phyloP scores from a whole-genome alignment of 345 rosid genomes.

The Capsella bursapastoris region DNA sequence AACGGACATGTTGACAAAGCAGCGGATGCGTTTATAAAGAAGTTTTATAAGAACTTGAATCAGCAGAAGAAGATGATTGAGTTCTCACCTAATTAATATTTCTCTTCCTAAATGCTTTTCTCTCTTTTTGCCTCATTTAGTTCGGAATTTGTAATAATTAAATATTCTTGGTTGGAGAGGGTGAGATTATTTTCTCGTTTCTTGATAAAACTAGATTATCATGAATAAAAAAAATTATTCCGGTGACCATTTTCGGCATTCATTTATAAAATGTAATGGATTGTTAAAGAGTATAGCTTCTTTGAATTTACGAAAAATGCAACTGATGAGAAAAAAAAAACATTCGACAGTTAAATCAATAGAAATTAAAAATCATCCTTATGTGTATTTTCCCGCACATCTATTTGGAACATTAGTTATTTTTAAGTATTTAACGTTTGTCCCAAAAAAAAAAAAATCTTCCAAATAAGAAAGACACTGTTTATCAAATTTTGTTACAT shows the following conservation, averaged over 20 bases:
- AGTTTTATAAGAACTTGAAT: slow-evolving; percentile 70
- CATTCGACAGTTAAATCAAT: too few relatives aligned
- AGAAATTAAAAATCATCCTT: too few relatives aligned
- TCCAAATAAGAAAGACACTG: too few relatives aligned
- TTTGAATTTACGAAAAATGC: too few relatives aligned
- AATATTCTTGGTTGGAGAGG: slow-evolving; percentile 12
- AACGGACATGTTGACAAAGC: slow-evolving; percentile 68
- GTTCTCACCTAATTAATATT: slow-evolving; percentile 28
- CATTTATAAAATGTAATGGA: neutral
- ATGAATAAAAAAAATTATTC: slow-evolving; percentile 28
- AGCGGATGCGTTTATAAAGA: slow-evolving; percentile 81
- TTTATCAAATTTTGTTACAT: too few relatives aligned
- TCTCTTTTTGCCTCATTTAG: slow-evolving; percentile 14
- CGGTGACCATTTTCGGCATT: neutral
- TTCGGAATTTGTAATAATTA: slow-evolving; percentile 30
- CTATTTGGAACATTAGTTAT: too few relatives aligned
- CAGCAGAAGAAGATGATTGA: slow-evolving; percentile 51
- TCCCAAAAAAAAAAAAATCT: too few relatives aligned
- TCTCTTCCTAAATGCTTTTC: slow-evolving; percentile 16
- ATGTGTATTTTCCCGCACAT: too few relatives aligned
- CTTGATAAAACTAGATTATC: slow-evolving; percentile 24
- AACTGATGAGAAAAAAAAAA: too few relatives aligned
- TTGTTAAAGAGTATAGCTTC: too few relatives aligned
- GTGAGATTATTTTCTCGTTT: slow-evolving; percentile 36
- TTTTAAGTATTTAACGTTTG: too few relatives aligned